Evolutionary conservation across 202 grass and related monocot species (phyloP), one percentile per base, ranked within the genome.

Genomic region (Cymbopogon flexuosus): DNA sequence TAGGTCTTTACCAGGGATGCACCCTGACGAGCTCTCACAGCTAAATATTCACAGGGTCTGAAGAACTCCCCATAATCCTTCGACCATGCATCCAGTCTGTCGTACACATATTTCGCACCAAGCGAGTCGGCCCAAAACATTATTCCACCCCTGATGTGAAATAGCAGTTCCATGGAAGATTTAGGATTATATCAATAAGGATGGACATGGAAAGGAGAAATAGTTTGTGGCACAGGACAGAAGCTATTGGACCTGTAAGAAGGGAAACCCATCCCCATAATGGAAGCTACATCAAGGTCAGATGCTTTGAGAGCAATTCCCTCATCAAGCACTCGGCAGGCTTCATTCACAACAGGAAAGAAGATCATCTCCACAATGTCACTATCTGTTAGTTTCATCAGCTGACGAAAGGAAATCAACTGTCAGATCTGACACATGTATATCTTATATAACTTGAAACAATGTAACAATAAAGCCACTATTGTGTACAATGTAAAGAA

Each of bases 221-320:
- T 33, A 34, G 10, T 23, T 16, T 24, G n/a, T 16, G 7, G 49
- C 65, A 36, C 40, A 52, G 13, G 19, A 63, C 15, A 87, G 23
- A 39, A 33, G 10, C 59, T 67, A 61, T 39, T 24, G 31, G 35
- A 97, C 95, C 92, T 94, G 57, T 93, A 94, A 80, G 92, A 82
- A 70, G 95, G 95, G 76, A 97, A 97, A 10, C 92, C 90, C 89
- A 87, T 90, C 24, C 95, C 92, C 90, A 93, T 87, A 71, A 94
- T 69, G 23, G 95, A 91, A 43, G 95, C 92, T 61, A 97, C 76
- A 80, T 97, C 95, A 2, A 97, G 90, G 37, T 97, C 95, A 54
- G 90, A 93, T 71, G 90, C 84, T 87, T 94, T 97, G 37, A 91
- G 18, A 84, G 79, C 80, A 65, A 97, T 92, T 40, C 92, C 88